Evolutionary conservation across 129 eudicot genomes (phyloP), one percentile per base, ranked within the genome.

Genomic region (Flaveria trinervia): DNA sequence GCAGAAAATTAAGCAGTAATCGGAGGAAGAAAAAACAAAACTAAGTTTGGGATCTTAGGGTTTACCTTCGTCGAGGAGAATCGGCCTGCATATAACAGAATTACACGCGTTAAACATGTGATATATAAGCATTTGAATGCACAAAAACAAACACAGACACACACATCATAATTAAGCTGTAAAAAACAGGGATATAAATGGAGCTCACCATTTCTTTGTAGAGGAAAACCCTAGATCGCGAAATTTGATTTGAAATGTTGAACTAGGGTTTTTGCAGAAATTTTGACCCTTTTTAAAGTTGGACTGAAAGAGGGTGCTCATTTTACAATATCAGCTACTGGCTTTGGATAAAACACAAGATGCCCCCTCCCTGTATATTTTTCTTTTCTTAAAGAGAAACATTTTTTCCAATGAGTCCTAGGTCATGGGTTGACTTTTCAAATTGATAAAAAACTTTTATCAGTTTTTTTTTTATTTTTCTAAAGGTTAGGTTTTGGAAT

Each of bases 51-150:
- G 62, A 64, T 64, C 10, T 67, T 77, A 83, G 85, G 80, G 81
- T 81, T 83, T 73, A 90, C 96, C 96, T 90, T 80, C 78, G 80
- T 22, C 88, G 89, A 79, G 90, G 96, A 73, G 96, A 88, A 65
- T 90, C 96, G 52, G 91, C 93, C 96, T 90, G 89, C 83, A 70
- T 26, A 78, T 28, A 68, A 78, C 13, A 79, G 5, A 20, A 13
- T 72, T 17, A 12, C 11, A 77, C 61, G 73, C 12, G 60, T 56
- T 67, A 72, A 72, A n/a, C 23, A 73, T 46, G 80, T 68, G 83
- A n/a, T 3, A 80, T 48, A 56, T 13, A 73, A 44, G 43, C 56
- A 67, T 30, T 59, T 61, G 33, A 81, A 36, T 25, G 73, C 25
- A 65, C 16, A 66, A 46, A 20, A 8, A 7, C 3, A 41, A 3